Conservation (phyloP, 2,329 filamentous ascomycete species). For the Piedraia hortae region DNA sequence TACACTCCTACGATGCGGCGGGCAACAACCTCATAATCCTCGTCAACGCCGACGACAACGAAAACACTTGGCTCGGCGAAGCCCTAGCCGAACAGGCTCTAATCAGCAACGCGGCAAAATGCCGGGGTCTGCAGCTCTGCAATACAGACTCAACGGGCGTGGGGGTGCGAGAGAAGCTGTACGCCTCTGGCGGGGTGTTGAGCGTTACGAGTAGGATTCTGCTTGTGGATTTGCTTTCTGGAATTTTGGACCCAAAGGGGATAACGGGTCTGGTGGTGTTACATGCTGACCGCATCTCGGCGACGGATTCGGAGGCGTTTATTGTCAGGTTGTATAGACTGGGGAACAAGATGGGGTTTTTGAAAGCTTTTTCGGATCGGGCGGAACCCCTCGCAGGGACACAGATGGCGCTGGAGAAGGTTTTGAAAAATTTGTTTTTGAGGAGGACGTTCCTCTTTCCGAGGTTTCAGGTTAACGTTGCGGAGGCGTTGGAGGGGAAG, state of each 20-base stretch:
- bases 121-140: constrained; percentile 65
- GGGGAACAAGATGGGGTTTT: constrained; percentile 75
- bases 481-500: constrained; percentile 66
- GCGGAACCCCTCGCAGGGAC: constrained; percentile 74
- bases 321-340: constrained; percentile 83
- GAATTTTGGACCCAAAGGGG: constrained; percentile 50
- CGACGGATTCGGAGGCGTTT: constrained; percentile 80
- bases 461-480: constrained; percentile 73
- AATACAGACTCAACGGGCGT: constrained; percentile 89
- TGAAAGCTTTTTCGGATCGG: constrained; percentile 87
- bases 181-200: constrained; percentile 67
- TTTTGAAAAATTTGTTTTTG: constrained; percentile 80
- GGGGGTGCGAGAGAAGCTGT: constrained; percentile 68
- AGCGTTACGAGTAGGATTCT: constrained; percentile 89
- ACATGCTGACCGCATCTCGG: constrained; percentile 62
- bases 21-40: constrained; percentile 80
- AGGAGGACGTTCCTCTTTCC: constrained; percentile 77
- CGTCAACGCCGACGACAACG: constrained; percentile 68
- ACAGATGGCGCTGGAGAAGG: constrained; percentile 64
- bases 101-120: constrained; percentile 55
- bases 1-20: constrained; percentile 88
- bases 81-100: constrained; percentile 85
- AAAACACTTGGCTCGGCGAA: constrained; percentile 94
- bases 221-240: constrained; percentile 77
- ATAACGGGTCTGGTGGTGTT: constrained; percentile 70